These are phyloP conservation scores for Medicago ruthenica DNA, from an alignment of 306 rosid species.

Conservation along the genomic window DNA sequence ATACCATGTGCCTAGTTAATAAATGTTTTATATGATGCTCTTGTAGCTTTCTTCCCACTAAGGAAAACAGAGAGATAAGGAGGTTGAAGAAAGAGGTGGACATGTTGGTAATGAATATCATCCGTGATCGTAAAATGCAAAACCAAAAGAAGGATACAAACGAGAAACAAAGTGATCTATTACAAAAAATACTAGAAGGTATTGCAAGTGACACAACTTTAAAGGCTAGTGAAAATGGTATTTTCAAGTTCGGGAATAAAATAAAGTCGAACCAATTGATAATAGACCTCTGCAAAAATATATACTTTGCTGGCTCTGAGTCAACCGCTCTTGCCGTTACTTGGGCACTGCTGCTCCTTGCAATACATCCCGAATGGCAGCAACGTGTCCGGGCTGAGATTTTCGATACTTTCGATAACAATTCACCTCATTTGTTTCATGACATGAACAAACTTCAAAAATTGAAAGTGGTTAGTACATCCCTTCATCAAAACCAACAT, in stretches of 20 bases:
- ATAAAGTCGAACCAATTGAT: not conserved
- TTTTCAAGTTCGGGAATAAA: not conserved
- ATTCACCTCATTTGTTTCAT: constrained; percentile 11
- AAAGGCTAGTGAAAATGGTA: not conserved
- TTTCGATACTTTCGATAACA: constrained; percentile 17
- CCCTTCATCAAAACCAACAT: not conserved
- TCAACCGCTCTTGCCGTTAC: constrained; percentile 35
- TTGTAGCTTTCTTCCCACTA: constrained; percentile 43
- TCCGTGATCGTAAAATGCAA: constrained; percentile 32
- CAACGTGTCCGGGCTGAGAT: constrained; percentile 44
- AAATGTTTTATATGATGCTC: not conserved
- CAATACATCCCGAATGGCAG: constrained; percentile 47
- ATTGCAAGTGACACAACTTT: constrained; percentile 7
- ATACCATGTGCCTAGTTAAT: not conserved
- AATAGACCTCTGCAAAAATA: constrained; percentile 47
- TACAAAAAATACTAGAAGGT: constrained; percentile 41
- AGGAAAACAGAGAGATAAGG: constrained; percentile 42
- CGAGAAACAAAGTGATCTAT: constrained; percentile 37
- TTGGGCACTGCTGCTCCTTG: constrained; percentile 49
- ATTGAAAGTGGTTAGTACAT: constrained; percentile 40
- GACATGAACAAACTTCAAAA: constrained; percentile 37
- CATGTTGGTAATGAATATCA: constrained; percentile 25
- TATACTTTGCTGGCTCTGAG: constrained; percentile 53
- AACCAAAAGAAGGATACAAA: not conserved
- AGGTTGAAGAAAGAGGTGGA: constrained; percentile 48